These are phyloP conservation scores for Amphibolis antarctica DNA, from an alignment of 106 monocot genomes.

Conservation along the genomic window DNA sequence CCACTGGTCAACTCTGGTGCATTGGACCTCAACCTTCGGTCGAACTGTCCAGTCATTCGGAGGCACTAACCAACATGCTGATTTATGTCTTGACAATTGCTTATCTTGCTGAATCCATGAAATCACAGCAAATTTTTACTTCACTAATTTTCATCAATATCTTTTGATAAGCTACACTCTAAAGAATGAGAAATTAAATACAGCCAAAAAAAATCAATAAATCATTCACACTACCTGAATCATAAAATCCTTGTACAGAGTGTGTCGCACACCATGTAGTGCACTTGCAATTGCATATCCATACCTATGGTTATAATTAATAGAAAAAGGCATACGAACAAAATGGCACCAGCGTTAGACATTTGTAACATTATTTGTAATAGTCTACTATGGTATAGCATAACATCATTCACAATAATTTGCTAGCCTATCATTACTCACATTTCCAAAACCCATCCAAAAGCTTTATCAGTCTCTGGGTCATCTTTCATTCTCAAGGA, in stretches of 20 bases:
- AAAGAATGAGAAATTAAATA: neutral
- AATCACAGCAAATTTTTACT: no score
- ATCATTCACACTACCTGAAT: slow-evolving; percentile 46
- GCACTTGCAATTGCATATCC: slow-evolving; percentile 84
- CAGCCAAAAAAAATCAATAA: slow-evolving; percentile 3
- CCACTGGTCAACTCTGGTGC: no score
- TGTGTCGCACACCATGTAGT: slow-evolving; percentile 78
- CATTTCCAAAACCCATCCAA: slow-evolving; percentile 99
- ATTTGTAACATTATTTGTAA: neutral
- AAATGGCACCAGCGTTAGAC: neutral
- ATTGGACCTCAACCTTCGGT: no score
- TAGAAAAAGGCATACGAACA: neutral
- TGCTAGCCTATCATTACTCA: slow-evolving; percentile 13
- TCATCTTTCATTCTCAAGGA: slow-evolving; percentile 91
- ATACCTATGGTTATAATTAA: slow-evolving; percentile 31
- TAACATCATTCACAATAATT: neutral
- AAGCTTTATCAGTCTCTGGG: slow-evolving; percentile 77
- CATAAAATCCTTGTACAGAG: slow-evolving; percentile 90
- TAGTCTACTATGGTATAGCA: neutral
- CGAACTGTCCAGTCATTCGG: no score
- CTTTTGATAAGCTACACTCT: neutral
- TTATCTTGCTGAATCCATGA: no score
- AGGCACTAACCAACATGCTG: no score
- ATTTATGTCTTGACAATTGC: no score
- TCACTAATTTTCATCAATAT: no score